These are phyloP conservation scores for Neofusicoccum umdonicola DNA, from an alignment of 2,329 filamentous ascomycete species.

Conservation along the genomic window DNA sequence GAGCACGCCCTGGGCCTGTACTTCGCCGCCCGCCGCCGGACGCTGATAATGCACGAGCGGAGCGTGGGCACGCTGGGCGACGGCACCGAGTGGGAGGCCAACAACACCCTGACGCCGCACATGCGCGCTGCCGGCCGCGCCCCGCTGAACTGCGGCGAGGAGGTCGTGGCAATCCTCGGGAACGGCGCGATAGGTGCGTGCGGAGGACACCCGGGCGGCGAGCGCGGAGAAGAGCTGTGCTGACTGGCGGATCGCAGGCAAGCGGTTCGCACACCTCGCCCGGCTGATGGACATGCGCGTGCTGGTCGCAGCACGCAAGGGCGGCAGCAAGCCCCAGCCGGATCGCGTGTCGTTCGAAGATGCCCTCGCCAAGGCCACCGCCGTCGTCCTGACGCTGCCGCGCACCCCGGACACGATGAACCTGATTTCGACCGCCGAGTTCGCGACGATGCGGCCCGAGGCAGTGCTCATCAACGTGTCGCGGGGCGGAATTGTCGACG, in stretches of 20 bases:
- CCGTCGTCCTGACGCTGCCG: slow-evolving; percentile 38
- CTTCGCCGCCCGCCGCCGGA: slow-evolving; percentile 45
- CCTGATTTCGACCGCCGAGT: slow-evolving; percentile 39
- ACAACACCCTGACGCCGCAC: slow-evolving; percentile 33
- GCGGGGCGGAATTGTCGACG: slow-evolving; percentile 52
- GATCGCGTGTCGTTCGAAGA: slow-evolving; percentile 37
- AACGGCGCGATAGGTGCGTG: slow-evolving; percentile 48
- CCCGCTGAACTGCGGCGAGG: slow-evolving; percentile 48
- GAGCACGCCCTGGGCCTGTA: slow-evolving; percentile 54
- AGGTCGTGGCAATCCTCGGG: slow-evolving; percentile 50
- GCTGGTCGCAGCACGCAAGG: slow-evolving; percentile 48
- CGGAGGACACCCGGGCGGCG: not conserved
- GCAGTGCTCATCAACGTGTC: slow-evolving; percentile 50
- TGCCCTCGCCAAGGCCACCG: slow-evolving; percentile 36
- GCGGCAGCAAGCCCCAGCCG: slow-evolving; percentile 20
- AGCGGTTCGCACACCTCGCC: slow-evolving; percentile 46
- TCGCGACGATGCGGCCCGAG: slow-evolving; percentile 45
- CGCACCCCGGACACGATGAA: slow-evolving; percentile 32
- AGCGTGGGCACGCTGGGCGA: slow-evolving; percentile 24
- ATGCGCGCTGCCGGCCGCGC: slow-evolving; percentile 26
- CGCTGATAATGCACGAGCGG: slow-evolving; percentile 38
- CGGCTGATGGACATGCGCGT: slow-evolving; percentile 50
- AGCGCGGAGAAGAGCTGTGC: not conserved
- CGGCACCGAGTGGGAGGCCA: slow-evolving; percentile 17
- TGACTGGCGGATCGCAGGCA: slow-evolving; percentile 30